Base-by-base conservation (phyloP, 257 asterid species). In the Dorcoceras hygrometricum region DNA sequence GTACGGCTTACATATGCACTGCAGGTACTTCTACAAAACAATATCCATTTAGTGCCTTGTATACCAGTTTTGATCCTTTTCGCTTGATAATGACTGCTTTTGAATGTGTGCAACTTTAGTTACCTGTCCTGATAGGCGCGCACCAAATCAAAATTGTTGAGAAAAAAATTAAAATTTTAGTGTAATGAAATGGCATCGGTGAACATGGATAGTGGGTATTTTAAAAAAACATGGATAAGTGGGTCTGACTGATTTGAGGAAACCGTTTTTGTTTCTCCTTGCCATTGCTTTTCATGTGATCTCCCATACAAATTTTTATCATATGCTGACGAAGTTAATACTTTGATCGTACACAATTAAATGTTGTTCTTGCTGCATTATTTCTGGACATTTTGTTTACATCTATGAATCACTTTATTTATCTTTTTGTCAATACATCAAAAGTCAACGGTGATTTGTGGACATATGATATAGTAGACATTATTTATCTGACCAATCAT, bases 1-100 rank as follows among this genome's bases (percentile, higher is more conserved):
- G 96, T 94, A 54, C 97, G 96, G 75, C 96, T 94, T 68, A 87
- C 95, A 28, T 94, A 90, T 84, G 89, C 96, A 62, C 79, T 94
- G 59, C 99, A 94, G 98, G 98, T 91, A 81, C 62, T 26, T 59
- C 12, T 18, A 63, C 64, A 36, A 24, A 24, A n/a, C 12, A n/a
- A 39, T 53, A 19, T 53, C 29, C 51, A 59, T 11, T 60, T 32
- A 18, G 2, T 31, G 26, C 56, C 32, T 57, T 67, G 58, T 57
- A 12, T 26, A 27, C 66, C 43, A 25, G 23, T 63, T 53, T 70
- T 66, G 60, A 69, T 68, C 74, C 62, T 19, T 66, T 59, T 78
- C 70, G 65, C 54, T 64, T 55, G 65, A 58, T 22, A 12, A 29
- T 56, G 43, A 63, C 62, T 59, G 32, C 50, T 46, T 34, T 25